Base-by-base conservation (phyloP, 129 eudicot species). In the Flaveria sonorensis region DNA sequence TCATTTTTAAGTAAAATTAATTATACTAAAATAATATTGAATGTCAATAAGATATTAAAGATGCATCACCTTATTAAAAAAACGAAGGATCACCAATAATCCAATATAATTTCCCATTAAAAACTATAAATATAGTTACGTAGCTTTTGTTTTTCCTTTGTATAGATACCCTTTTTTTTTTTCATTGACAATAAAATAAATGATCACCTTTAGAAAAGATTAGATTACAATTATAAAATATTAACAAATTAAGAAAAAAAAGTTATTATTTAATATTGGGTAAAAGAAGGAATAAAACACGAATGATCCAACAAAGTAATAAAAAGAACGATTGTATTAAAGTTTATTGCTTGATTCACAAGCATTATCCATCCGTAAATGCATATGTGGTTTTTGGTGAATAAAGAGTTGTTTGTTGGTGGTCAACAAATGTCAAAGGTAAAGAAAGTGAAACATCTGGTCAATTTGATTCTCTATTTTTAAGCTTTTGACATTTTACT, bases 341-440 rank as follows among this genome's bases (percentile, higher is more conserved):
- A 80, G 79, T 65, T 73, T 80, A 66, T 80, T 73, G 83, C 83
- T 73, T 80, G 79, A 80, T 73, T 66, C 74, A 73, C 83, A 80
- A 80, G 83, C 83, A 66, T 73, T 67, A 66, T 76, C 75, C 79
- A 73, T 76, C 75, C 79, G 65, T 52, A 80, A 55, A 80, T 73
- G 75, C 79, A 53, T 73, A 73, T 80, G 79, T 66, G 70, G 50
- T 26, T 73, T 80, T 65, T 28, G 32, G 70, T 80, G 75, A 73
- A 80, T 73, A 80, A 72, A 80, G 67, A 73, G 48, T 55, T 24
- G 79, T 46, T 78, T 78, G 51, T 23, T 80, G 78, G 70, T 64
- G 83, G 79, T 80, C 83, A 80, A 68, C 83, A 65, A 53, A 73
- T 57, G 70, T 80, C 79, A 80, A 65, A 66, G 83, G 61, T 73